phyloP scores from a whole-genome alignment of 352 stramenopile species.

The Lagenidium giganteum region DNA sequence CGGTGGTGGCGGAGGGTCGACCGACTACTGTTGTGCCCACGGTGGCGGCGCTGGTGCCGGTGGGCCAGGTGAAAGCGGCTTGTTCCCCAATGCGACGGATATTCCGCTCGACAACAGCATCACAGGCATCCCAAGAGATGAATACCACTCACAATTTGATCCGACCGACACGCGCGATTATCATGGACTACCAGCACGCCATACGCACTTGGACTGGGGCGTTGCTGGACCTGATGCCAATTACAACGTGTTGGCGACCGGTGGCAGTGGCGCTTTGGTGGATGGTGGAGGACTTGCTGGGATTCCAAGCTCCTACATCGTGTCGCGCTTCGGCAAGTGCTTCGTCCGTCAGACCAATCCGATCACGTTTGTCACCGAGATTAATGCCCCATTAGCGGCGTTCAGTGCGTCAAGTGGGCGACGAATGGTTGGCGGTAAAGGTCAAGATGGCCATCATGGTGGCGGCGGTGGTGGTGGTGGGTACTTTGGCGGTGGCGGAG shows the following conservation, averaged over 20 bases:
- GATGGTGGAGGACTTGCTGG: slow-evolving; percentile 26
- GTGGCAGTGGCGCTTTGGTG: slow-evolving; percentile 26
- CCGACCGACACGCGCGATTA: slow-evolving; percentile 41
- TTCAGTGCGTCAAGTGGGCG: slow-evolving; percentile 34
- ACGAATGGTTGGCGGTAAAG: slow-evolving; percentile 37
- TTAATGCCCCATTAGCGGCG: slow-evolving; percentile 15
- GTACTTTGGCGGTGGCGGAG: slow-evolving; percentile 70
- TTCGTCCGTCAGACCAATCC: slow-evolving; percentile 24
- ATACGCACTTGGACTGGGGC: slow-evolving; percentile 50
- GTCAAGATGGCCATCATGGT: slow-evolving; percentile 68
- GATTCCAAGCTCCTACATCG: slow-evolving; percentile 34
- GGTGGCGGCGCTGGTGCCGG: slow-evolving; percentile 51
- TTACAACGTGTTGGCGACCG: slow-evolving; percentile 52
- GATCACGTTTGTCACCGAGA: background rate
- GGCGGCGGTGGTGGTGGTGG: slow-evolving; percentile 75
- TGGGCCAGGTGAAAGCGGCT: slow-evolving; percentile 29
- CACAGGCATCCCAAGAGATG: slow-evolving; percentile 28
- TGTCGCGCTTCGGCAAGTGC: slow-evolving; percentile 34
- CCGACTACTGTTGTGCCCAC: slow-evolving; percentile 74
- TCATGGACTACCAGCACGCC: slow-evolving; percentile 29
- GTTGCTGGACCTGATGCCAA: slow-evolving; percentile 36
- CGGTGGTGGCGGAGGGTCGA: slow-evolving; percentile 61
- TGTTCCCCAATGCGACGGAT: slow-evolving; percentile 22
- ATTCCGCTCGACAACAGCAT: slow-evolving; percentile 37
- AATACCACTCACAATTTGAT: slow-evolving; percentile 53